Evolutionary conservation across 192 early-diverging fungal genomes (phyloP).

Genomic region (Spizellomyces sp.): DNA sequence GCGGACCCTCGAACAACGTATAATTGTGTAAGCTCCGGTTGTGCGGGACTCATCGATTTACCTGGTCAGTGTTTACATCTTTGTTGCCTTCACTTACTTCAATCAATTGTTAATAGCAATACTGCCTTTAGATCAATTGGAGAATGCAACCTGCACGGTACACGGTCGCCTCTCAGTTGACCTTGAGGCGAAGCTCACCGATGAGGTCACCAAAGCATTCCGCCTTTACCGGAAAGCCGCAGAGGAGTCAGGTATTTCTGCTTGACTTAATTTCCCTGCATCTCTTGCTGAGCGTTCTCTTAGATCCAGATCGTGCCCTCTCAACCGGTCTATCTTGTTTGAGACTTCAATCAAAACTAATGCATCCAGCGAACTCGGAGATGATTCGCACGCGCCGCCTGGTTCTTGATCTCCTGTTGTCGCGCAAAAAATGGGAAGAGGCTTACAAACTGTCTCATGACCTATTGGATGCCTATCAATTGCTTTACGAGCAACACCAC

Average conservation of each 20-base stretch:
- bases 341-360: background rate
- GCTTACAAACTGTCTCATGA: background rate
- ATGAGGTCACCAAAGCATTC: no score
- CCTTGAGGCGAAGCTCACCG: no score
- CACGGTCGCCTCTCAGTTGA: no score
- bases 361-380: background rate
- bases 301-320: background rate
- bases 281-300: background rate
- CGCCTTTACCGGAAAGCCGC: no score
- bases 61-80: background rate
- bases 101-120: no score
- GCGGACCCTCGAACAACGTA: background rate
- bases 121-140: no score
- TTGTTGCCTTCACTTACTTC: no score
- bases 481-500: slow-evolving; percentile 3
- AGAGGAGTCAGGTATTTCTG: no score
- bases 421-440: background rate
- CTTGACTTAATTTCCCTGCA: background rate
- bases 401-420: slow-evolving; percentile 4
- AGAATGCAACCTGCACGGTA: no score
- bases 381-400: slow-evolving; percentile 10
- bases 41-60: background rate
- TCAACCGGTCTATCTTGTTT: background rate
- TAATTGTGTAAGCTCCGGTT: background rate
- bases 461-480: background rate